Evolutionary conservation across 2,329 filamentous ascomycete species (phyloP).

Genomic region (Xylaria sp.): DNA sequence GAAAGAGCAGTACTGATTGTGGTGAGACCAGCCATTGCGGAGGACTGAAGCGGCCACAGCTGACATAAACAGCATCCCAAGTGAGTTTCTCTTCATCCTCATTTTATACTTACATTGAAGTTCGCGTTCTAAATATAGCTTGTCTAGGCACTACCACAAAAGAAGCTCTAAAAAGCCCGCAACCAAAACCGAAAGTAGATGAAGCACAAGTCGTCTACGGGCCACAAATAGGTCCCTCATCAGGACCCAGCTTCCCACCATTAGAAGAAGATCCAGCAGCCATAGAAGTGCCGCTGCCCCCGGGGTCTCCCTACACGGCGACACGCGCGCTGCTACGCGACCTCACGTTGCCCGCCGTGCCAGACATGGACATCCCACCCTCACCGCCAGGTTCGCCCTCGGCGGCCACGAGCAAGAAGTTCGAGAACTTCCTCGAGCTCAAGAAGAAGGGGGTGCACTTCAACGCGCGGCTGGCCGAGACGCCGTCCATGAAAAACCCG

Average conservation of each 20-base stretch:
- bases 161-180: slow-evolving; percentile 19
- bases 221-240: slow-evolving; percentile 46
- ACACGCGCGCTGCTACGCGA: slow-evolving; percentile 73
- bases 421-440: slow-evolving; percentile 78
- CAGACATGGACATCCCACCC: slow-evolving; percentile 78
- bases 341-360: slow-evolving; percentile 77
- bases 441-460: slow-evolving; percentile 83
- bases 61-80: slow-evolving; percentile 34
- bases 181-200: slow-evolving; percentile 29
- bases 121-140: slow-evolving; percentile 13
- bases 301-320: slow-evolving; percentile 74
- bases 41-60: slow-evolving; percentile 39
- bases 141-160: slow-evolving; percentile 30
- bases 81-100: slow-evolving; percentile 39
- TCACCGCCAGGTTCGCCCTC: slow-evolving; percentile 74
- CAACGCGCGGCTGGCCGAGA: slow-evolving; percentile 77
- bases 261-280: slow-evolving; percentile 49
- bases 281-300: slow-evolving; percentile 46
- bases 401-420: slow-evolving; percentile 69
- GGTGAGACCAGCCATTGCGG: slow-evolving; percentile 49
- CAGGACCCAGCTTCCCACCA: slow-evolving; percentile 47
- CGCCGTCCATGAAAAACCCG: slow-evolving; percentile 76
- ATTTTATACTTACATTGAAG: neutral
- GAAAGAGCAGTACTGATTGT: slow-evolving; percentile 50
- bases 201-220: slow-evolving; percentile 45